Evolutionary conservation across 352 stramenopile species (phyloP), one percentile per base, ranked within the genome.

Genomic region (Globisporangium takayamanum): DNA sequence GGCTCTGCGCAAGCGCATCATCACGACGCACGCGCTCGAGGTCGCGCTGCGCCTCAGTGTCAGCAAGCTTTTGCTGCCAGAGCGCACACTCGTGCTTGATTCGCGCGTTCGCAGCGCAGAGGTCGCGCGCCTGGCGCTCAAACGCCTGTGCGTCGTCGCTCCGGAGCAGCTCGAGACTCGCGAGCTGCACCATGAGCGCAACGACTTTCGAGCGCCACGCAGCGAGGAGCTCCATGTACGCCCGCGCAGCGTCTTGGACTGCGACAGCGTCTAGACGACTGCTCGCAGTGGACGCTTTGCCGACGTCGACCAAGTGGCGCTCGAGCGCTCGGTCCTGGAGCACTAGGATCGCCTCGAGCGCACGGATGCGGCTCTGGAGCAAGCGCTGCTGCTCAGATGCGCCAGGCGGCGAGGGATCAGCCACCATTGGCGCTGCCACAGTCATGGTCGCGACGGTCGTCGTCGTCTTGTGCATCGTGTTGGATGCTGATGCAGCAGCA

Each of bases 121-220:
- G 54, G 7, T 67, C 47, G 12, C 20, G 28, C 45, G 61, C 39
- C 55, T 59, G 57, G 8, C 50, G 51, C 30, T 56, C 50, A 6
- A 64, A 53, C 18, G 58, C 51, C n/a, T 51, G 47, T 6, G 46
- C 54, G 15, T 48, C 46, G 22, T 68, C 53, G 8, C 64, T 54
- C 0, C 57, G 48, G 14, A 26, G 10, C 4, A 89, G 60, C 41
- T 88, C 68, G 18, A 55, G 59, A 15, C 62, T 68, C 59, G 78
- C 71, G 7, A 74, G 53, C 41, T 84, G 77, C 11, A 92, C 79
- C 68, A 89, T 75, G 1, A 89, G 55, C 2, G 73, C 48, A 2
- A 88, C 68, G 5, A 73, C 76, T 58, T 87, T 88, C 48, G 72
- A 57, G n/a, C 81, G 70, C 81, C 81, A 92, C 15, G 70, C 59